phyloP scores from a whole-genome alignment of 2,329 filamentous ascomycete genomes.

The Kalmusia sp. region DNA sequence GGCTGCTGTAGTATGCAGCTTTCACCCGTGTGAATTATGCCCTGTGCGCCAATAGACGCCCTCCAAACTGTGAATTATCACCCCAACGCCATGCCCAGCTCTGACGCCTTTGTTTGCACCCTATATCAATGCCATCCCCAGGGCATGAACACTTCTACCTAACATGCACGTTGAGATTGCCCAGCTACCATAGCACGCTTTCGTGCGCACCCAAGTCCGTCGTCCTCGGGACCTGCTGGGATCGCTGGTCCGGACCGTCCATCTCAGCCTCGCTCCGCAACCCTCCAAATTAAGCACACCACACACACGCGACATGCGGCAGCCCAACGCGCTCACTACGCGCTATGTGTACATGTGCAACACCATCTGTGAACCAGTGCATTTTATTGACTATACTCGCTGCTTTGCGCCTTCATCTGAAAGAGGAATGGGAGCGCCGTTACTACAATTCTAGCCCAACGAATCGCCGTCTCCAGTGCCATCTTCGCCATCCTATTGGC shows the following conservation, averaged over 20 bases:
- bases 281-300: neutral
- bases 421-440: constrained; percentile 18
- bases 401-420: constrained; percentile 15
- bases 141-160: no score
- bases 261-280: neutral
- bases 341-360: neutral
- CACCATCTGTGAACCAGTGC: constrained; percentile 15
- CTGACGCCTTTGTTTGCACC: neutral
- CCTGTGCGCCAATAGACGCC: constrained; percentile 16
- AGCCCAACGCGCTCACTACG: constrained; percentile 9
- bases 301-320: neutral
- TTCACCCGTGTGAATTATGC: constrained; percentile 20
- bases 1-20: constrained; percentile 12
- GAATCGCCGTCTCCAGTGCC: constrained; percentile 14
- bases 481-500: constrained; percentile 33
- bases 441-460: constrained; percentile 11
- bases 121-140: neutral
- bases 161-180: neutral
- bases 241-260: constrained; percentile 6
- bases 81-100: neutral
- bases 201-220: constrained; percentile 1
- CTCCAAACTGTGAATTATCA: neutral
- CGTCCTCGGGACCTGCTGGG: neutral
- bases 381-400: constrained; percentile 14
- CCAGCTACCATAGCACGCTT: neutral